A percentile compares a stretch with the other conserved stretches of the same genome.
Evolutionary conservation across 164 flowering plant species (phyloP).

Genomic region (Piper betle): DNA sequence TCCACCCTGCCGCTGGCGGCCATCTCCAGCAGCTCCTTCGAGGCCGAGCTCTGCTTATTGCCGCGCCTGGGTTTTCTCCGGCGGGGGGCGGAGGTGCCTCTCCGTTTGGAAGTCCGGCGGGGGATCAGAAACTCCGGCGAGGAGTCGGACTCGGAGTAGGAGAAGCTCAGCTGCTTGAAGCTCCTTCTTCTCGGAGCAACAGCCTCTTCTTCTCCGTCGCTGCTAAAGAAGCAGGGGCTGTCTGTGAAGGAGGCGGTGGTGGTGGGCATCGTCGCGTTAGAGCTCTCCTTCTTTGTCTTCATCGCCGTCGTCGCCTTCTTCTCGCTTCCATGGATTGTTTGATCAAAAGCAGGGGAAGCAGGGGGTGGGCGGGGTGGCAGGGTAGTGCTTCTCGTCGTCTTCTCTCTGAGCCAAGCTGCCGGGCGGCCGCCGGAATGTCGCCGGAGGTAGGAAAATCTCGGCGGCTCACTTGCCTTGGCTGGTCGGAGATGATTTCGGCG

Average conservation of each 20-base stretch:
- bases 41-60: slow-evolving; percentile 1
- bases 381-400: slow-evolving; percentile 22
- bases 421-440: too few relatives aligned
- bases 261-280: slow-evolving; percentile 1
- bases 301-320: slow-evolving; percentile 6
- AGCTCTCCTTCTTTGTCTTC: slow-evolving; percentile 2
- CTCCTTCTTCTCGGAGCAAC: slow-evolving; percentile 22
- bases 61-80: slow-evolving; percentile 9
- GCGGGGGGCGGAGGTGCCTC: background rate
- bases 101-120: background rate
- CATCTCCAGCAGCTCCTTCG: slow-evolving; percentile 1
- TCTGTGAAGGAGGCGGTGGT: slow-evolving; percentile 5
- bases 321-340: background rate
- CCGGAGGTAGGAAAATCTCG: slow-evolving; percentile 1
- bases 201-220: slow-evolving; percentile 30
- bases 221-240: slow-evolving; percentile 32
- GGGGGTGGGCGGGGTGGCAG: slow-evolving; percentile 21
- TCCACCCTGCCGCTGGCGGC: slow-evolving; percentile 16
- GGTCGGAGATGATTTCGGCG: slow-evolving; percentile 21
- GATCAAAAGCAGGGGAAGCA: slow-evolving; percentile 12
- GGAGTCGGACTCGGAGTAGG: slow-evolving; percentile 31
- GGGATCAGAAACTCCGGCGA: slow-evolving; percentile 8
- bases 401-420: background rate
- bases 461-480: slow-evolving; percentile 21
- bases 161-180: slow-evolving; percentile 34